Evolutionary conservation across 495 filamentous ascomycete species (phyloP).

Genomic region (Neurospora sp.): DNA sequence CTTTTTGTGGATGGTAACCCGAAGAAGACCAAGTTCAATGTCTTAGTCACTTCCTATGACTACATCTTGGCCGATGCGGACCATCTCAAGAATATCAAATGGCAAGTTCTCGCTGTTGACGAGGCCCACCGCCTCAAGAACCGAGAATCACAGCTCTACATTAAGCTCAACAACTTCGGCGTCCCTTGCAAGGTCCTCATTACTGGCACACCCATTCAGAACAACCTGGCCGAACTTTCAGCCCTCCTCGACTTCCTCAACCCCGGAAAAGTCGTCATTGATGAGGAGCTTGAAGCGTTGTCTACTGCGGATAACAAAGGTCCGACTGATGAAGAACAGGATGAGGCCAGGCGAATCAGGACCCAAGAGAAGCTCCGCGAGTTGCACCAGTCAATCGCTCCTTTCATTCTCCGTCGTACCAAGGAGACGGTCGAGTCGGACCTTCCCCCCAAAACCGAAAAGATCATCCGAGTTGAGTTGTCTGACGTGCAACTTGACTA

Average conservation of each 20-base stretch:
- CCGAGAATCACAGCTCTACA: constrained; percentile 82
- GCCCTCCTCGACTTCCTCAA: constrained; percentile 93
- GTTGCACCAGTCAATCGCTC: constrained; percentile 65
- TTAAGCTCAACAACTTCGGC: constrained; percentile 73
- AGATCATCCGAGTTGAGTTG: constrained; percentile 94
- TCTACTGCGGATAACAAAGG: constrained; percentile 31
- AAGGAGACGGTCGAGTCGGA: constrained; percentile 96
- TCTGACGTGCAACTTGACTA: constrained; percentile 94
- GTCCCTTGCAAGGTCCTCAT: constrained; percentile 82
- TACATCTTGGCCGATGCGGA: constrained; percentile 74
- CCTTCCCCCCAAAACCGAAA: constrained; percentile 91
- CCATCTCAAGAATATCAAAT: constrained; percentile 78
- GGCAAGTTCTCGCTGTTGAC: constrained; percentile 94
- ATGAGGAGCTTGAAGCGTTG: constrained; percentile 70
- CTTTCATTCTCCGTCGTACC: constrained; percentile 91
- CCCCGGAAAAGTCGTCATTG: constrained; percentile 76
- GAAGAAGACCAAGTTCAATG: constrained; percentile 85
- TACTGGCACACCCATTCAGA: constrained; percentile 95
- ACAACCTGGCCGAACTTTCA: constrained; percentile 84
- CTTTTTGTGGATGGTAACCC: constrained; percentile 73
- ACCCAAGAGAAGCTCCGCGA: constrained; percentile 43
- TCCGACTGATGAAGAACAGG: constrained; percentile 16
- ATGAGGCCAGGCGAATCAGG: constrained; percentile 25
- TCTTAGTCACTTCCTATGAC: constrained; percentile 91
- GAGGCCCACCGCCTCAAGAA: constrained; percentile 98